These are phyloP conservation scores for Trichoderma polysporum DNA, from an alignment of 2,329 filamentous ascomycete species.

Conservation along the genomic window DNA sequence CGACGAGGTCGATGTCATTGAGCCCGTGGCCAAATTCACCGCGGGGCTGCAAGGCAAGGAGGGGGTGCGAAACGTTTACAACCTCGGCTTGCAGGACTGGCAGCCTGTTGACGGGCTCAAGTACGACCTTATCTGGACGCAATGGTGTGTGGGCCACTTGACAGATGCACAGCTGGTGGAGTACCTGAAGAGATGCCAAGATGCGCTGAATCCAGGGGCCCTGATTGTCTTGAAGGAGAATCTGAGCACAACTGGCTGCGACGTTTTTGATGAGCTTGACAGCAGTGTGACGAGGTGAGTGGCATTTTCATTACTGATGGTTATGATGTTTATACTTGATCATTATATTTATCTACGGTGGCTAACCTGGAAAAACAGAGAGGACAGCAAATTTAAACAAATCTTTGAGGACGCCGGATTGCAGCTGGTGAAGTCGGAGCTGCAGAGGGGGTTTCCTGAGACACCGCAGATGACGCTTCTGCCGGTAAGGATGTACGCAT, in stretches of 20 bases:
- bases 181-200: constrained; percentile 63
- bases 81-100: constrained; percentile 75
- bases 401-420: constrained; percentile 71
- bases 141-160: constrained; percentile 87
- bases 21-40: constrained; percentile 83
- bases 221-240: constrained; percentile 64
- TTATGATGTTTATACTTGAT: too few relatives aligned
- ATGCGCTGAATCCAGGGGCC: constrained; percentile 33
- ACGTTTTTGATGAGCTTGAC: constrained; percentile 74
- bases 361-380: neutral
- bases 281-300: constrained; percentile 69
- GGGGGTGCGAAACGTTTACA: constrained; percentile 64
- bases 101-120: constrained; percentile 40
- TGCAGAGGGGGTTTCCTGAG: constrained; percentile 68
- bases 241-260: constrained; percentile 53
- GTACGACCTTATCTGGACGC: constrained; percentile 85
- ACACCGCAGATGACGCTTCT: constrained; percentile 49
- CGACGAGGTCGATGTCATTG: constrained; percentile 75
- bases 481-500: constrained; percentile 75
- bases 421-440: constrained; percentile 65
- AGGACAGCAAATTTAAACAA: constrained; percentile 65
- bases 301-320: neutral
- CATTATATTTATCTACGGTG: neutral
- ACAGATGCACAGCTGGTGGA: constrained; percentile 69
- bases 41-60: constrained; percentile 55